Evolutionary conservation across 2,329 filamentous ascomycete genomes (phyloP).

Genomic region (Cryphonectria japonica): DNA sequence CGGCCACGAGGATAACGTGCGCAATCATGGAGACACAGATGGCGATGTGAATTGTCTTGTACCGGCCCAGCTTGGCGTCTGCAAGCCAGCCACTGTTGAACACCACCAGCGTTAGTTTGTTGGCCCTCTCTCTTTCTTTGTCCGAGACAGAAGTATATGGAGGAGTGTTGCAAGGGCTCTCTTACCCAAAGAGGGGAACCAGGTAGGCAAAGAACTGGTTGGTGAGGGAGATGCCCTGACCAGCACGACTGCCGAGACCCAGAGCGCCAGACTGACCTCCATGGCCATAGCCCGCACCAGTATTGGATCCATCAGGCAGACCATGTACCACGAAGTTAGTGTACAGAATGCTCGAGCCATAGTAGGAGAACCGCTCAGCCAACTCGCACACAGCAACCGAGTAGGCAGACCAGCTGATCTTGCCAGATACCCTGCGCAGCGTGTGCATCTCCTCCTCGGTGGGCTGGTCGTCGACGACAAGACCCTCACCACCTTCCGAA

Average conservation of each 20-base stretch:
- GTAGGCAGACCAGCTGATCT: conserved; percentile 68
- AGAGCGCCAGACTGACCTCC: conserved; percentile 54
- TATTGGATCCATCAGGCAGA: conserved; percentile 56
- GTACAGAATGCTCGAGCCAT: conserved; percentile 71
- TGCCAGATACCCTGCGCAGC: conserved; percentile 66
- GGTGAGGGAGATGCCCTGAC: conserved; percentile 52
- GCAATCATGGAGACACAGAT: conserved; percentile 68
- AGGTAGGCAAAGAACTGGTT: conserved; percentile 43
- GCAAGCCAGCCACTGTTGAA: conserved; percentile 57
- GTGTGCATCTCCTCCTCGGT: conserved; percentile 65
- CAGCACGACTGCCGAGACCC: conserved; percentile 61
- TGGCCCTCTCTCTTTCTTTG: not conserved
- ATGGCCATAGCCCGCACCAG: conserved; percentile 49
- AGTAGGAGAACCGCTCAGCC: conserved; percentile 79
- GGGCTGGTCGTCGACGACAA: conserved; percentile 43
- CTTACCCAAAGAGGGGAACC: conserved; percentile 41
- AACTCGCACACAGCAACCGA: conserved; percentile 74
- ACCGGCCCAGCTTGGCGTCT: conserved; percentile 74
- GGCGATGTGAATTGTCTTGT: conserved; percentile 72
- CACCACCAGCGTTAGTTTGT: not conserved
- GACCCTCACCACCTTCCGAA: conserved; percentile 5
- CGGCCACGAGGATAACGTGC: conserved; percentile 67
- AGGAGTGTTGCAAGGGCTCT: conserved; percentile 27
- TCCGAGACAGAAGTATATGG: conserved; percentile 26
- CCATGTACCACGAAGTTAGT: conserved; percentile 66